Evolutionary conservation across 805 yeast species (phyloP).

Genomic region (Lachancea dasiensis): DNA sequence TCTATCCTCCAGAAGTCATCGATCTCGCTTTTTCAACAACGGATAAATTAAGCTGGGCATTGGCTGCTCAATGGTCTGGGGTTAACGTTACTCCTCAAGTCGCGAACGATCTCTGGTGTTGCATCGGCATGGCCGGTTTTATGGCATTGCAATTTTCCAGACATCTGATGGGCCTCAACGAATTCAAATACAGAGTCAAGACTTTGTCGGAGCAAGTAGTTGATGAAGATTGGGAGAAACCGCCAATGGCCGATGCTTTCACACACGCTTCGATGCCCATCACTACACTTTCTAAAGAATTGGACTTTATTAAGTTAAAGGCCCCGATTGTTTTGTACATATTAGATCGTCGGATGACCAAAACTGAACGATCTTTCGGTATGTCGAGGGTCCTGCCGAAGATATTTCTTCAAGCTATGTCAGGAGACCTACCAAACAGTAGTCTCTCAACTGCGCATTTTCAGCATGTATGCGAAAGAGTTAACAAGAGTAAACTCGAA

Average conservation of each 20-base stretch:
- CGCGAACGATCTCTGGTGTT: conserved; percentile 82
- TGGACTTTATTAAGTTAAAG: conserved; percentile 67
- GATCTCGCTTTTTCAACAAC: conserved; percentile 75
- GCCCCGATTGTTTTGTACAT: conserved; percentile 83
- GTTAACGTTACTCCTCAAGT: conserved; percentile 79
- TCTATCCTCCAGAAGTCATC: conserved; percentile 67
- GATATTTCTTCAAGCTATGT: conserved; percentile 87
- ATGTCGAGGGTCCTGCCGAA: conserved; percentile 87
- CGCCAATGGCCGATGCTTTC: conserved; percentile 73
- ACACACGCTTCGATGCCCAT: conserved; percentile 27
- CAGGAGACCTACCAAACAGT: conserved; percentile 81
- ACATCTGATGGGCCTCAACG: conserved; percentile 75
- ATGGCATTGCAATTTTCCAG: conserved; percentile 73
- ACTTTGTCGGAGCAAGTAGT: conserved; percentile 60
- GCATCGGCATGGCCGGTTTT: conserved; percentile 74
- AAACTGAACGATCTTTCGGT: conserved; percentile 92
- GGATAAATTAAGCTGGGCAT: conserved; percentile 56
- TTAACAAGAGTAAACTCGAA: conserved; percentile 78
- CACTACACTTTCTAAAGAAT: conserved; percentile 36
- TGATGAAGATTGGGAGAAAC: conserved; percentile 66
- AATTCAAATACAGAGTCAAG: conserved; percentile 67
- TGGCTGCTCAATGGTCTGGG: conserved; percentile 92
- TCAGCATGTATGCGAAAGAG: conserved; percentile 91
- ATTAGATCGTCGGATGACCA: conserved; percentile 87
- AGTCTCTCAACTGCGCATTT: conserved; percentile 77